These are phyloP conservation scores for Skeletonema potamos DNA, from an alignment of 108 stramenopile genomes.

Conservation along the genomic window DNA sequence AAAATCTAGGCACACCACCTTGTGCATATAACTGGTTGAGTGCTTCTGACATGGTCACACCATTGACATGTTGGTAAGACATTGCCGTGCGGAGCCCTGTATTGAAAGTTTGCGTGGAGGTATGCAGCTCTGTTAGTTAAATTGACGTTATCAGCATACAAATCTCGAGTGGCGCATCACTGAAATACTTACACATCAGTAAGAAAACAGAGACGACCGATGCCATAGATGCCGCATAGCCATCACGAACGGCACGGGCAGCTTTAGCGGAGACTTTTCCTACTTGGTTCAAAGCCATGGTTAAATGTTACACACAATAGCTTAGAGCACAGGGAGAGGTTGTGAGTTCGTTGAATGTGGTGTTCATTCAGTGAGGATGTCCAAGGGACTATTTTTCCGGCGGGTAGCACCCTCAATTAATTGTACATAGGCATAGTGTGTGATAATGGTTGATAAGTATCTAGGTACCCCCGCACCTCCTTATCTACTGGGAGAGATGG, in stretches of 20 bases:
- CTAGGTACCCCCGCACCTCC: no score
- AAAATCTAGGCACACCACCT: conserved; percentile 84
- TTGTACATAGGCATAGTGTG: no score
- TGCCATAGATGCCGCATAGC: conserved; percentile 60
- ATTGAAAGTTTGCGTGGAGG: not conserved
- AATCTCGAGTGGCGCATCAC: not conserved
- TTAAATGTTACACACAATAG: not conserved
- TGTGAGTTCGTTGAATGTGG: no score
- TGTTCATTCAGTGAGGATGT: no score
- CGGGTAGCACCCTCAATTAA: no score
- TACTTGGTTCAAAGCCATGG: conserved; percentile 36
- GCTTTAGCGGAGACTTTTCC: conserved; percentile 37
- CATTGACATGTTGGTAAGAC: conserved; percentile 89
- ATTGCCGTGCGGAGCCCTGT: conserved; percentile 83
- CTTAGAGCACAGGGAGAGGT: no score
- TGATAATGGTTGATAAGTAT: no score
- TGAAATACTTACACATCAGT: conserved; percentile 65
- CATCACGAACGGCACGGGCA: conserved; percentile 50
- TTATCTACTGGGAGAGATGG: no score
- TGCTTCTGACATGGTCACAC: conserved; percentile 65
- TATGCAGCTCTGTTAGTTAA: no score
- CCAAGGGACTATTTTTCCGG: no score
- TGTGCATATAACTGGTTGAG: conserved; percentile 67
- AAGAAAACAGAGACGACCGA: conserved; percentile 64
- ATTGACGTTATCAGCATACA: not conserved